These are phyloP conservation scores for Cytospora piceicola DNA, from an alignment of 2,329 filamentous ascomycete species.

Conservation along the genomic window DNA sequence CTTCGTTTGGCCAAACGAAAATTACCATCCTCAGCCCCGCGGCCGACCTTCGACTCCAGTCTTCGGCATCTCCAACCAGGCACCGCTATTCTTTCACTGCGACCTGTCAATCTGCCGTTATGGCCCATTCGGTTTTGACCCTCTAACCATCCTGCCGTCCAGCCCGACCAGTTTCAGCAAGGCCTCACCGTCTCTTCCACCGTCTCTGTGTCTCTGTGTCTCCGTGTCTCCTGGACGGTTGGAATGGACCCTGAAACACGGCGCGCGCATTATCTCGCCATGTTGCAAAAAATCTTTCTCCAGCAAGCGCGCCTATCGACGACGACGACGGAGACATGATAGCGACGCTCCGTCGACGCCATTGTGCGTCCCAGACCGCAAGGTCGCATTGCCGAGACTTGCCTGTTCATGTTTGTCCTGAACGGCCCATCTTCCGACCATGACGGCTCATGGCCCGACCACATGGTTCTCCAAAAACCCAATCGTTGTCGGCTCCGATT, in stretches of 20 bases:
- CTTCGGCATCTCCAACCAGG: background rate
- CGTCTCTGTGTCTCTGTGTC: background rate
- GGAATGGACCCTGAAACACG: constrained; percentile 28
- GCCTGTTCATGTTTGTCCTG: constrained; percentile 9
- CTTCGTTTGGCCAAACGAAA: background rate
- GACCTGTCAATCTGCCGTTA: constrained; percentile 8
- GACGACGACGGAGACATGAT: constrained; percentile 11
- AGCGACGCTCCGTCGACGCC: constrained; percentile 22
- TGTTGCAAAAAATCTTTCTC: background rate
- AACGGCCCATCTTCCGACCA: constrained; percentile 14
- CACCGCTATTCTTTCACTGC: constrained; percentile 15
- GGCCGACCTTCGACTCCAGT: constrained; percentile 11
- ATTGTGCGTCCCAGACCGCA: constrained; percentile 26
- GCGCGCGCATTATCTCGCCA: constrained; percentile 7
- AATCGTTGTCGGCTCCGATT: constrained; percentile 14
- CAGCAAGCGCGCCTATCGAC: constrained; percentile 7
- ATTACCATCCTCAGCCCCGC: background rate
- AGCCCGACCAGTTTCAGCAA: constrained; percentile 24
- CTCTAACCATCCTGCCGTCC: constrained; percentile 1
- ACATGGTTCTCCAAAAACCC: constrained; percentile 26
- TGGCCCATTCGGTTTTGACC: constrained; percentile 8
- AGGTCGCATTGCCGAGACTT: constrained; percentile 22
- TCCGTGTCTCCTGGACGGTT: constrained; percentile 15
- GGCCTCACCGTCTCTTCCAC: constrained; percentile 12
- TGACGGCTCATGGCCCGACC: constrained; percentile 24